phyloP scores from a whole-genome alignment of 768 basidiomycete species.

The Suillus tomentosus region DNA sequence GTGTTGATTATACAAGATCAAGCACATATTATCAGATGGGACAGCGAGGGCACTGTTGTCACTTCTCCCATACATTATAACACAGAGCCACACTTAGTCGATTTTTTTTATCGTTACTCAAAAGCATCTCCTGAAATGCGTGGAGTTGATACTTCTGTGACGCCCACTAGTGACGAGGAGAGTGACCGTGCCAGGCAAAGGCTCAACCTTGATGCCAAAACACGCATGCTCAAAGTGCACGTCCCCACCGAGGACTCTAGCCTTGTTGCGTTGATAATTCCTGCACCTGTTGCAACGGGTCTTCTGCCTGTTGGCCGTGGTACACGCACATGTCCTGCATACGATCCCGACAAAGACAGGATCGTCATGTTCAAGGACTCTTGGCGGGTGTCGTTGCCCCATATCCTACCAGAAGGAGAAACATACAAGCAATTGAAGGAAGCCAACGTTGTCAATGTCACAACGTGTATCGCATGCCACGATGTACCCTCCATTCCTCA shows the following conservation, averaged over 20 bases:
- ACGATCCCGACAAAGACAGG: neutral
- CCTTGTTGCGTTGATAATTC: neutral
- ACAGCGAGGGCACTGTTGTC: conserved; percentile 34
- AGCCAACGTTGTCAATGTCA: neutral
- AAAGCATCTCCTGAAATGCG: conserved; percentile 15
- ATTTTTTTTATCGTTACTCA: conserved; percentile 31
- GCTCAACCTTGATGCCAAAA: conserved; percentile 2
- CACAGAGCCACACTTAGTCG: conserved; percentile 9
- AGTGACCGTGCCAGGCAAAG: conserved; percentile 5
- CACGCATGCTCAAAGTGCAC: neutral
- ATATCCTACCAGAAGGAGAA: conserved; percentile 3
- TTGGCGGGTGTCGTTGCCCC: conserved; percentile 1
- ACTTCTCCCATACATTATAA: conserved; percentile 26
- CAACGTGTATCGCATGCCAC: conserved; percentile 1
- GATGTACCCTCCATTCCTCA: neutral
- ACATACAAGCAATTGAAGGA: neutral
- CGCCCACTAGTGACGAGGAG: neutral
- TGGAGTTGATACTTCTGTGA: conserved; percentile 31
- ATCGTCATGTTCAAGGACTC: conserved; percentile 8
- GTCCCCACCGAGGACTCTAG: neutral
- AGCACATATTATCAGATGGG: conserved; percentile 39
- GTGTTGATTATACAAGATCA: conserved; percentile 25
- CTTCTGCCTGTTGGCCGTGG: conserved; percentile 4
- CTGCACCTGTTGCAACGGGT: neutral
- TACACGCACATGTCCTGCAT: conserved; percentile 5